These are phyloP conservation scores for Phialophora macrospora DNA, from an alignment of 2,329 filamentous ascomycete species.

Conservation along the genomic window DNA sequence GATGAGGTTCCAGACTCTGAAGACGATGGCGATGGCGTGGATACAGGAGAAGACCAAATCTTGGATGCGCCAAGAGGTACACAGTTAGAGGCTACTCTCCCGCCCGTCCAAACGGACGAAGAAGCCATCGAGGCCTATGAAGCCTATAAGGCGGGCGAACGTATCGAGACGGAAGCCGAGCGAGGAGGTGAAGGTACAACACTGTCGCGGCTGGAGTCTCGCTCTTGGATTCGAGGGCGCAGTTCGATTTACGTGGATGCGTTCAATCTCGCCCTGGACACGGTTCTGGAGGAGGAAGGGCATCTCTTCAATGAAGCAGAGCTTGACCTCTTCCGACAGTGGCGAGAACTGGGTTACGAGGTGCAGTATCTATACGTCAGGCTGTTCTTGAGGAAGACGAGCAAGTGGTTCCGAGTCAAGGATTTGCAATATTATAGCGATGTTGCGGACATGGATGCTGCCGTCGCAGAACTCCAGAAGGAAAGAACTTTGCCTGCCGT, in stretches of 20 bases:
- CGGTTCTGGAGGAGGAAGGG: slow-evolving; percentile 83
- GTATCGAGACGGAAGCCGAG: slow-evolving; percentile 27
- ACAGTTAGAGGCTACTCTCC: slow-evolving; percentile 73
- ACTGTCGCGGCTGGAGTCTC: slow-evolving; percentile 60
- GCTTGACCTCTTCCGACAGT: slow-evolving; percentile 74
- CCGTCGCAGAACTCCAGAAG: slow-evolving; percentile 68
- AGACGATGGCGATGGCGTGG: slow-evolving; percentile 43
- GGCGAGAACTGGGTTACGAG: slow-evolving; percentile 77
- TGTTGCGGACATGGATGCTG: slow-evolving; percentile 72
- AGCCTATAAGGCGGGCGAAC: slow-evolving; percentile 64
- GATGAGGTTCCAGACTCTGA: slow-evolving; percentile 49
- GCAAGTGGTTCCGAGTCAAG: slow-evolving; percentile 83
- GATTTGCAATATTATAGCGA: slow-evolving; percentile 81
- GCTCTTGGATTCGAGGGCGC: slow-evolving; percentile 73
- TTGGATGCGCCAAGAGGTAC: slow-evolving; percentile 56
- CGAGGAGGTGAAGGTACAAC: slow-evolving; percentile 46
- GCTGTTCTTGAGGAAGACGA: slow-evolving; percentile 88
- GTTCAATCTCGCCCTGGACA: slow-evolving; percentile 89
- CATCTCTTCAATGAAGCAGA: slow-evolving; percentile 86
- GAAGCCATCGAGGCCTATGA: slow-evolving; percentile 82
- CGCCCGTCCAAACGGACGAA: slow-evolving; percentile 67
- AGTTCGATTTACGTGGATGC: slow-evolving; percentile 97
- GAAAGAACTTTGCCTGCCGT: slow-evolving; percentile 60
- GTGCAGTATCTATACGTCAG: slow-evolving; percentile 91
- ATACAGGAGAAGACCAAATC: slow-evolving; percentile 39